Conservation (phyloP, 1,284 basidiomycete genomes). For the Exsudoporus floridanus region DNA sequence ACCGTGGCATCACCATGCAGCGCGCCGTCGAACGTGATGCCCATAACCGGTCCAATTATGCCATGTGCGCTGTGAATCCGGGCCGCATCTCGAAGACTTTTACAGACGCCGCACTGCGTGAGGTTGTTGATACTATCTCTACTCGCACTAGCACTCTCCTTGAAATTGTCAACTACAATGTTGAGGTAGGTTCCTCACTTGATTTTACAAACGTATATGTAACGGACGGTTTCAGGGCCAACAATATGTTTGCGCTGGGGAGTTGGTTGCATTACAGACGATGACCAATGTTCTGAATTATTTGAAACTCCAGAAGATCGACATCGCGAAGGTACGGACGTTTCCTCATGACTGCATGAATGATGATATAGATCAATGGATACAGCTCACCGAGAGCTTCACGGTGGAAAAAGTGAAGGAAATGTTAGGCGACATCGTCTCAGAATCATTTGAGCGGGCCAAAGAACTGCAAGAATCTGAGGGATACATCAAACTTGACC, state of each 20-base stretch:
- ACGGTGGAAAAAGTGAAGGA: slow-evolving; percentile 88
- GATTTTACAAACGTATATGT: slow-evolving; percentile 2
- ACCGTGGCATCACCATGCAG: slow-evolving; percentile 99
- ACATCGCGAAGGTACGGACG: slow-evolving; percentile 79
- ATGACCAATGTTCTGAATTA: slow-evolving; percentile 97
- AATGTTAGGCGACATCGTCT: slow-evolving; percentile 89
- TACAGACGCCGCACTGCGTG: slow-evolving; percentile 88
- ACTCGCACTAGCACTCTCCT: slow-evolving; percentile 77
- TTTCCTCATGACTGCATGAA: not conserved
- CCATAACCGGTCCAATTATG: slow-evolving; percentile 92
- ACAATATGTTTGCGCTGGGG: slow-evolving; percentile 98
- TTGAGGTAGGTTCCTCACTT: slow-evolving; percentile 62
- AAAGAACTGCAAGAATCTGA: slow-evolving; percentile 78
- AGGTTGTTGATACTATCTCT: slow-evolving; percentile 91
- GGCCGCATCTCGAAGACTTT: slow-evolving; percentile 93
- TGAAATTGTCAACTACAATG: slow-evolving; percentile 98
- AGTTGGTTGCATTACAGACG: slow-evolving; percentile 89
- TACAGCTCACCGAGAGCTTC: slow-evolving; percentile 80
- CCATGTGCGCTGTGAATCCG: slow-evolving; percentile 98
- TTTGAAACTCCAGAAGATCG: slow-evolving; percentile 95
- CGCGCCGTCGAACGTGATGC: slow-evolving; percentile 94
- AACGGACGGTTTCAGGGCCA: slow-evolving; percentile 57
- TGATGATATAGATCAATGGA: slow-evolving; percentile 3
- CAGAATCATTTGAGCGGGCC: slow-evolving; percentile 77
- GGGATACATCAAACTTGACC: slow-evolving; percentile 92